Evolutionary conservation across 2,329 filamentous ascomycete genomes (phyloP), one percentile per base, ranked within the genome.

Genomic region (Tricladium varicosporioides): DNA sequence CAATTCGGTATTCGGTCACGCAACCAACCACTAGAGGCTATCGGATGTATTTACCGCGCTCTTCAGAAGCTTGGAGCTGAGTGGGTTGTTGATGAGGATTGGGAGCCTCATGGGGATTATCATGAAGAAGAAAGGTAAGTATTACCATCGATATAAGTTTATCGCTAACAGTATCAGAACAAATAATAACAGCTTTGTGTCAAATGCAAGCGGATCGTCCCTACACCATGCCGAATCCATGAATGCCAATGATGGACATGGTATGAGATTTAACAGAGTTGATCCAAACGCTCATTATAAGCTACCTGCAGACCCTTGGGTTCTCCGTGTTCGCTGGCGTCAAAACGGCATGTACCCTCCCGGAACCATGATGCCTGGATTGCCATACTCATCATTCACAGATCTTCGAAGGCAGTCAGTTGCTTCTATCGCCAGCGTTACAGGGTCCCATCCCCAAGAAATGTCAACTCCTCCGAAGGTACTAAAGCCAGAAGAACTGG

Each of bases 1-100:
- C 94, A 99, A 71, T 99, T 99, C 70, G 94, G 94, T 56, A 99
- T 99, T 60, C 85, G 94, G 40, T 96, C 91, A 47, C 86, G 94
- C 49, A 99, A 97, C 69, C 89, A 91, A 55, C 94, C 94, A 0
- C 91, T 92, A 67, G 94, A 99, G 72, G 94, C 94, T 0, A 88
- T 99, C 73, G 78, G 96, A 22, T 97, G 93, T 68, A 94, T 99
- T 55, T 97, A 97, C 78, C 92, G 93, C 71, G 92, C 94, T 0
- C 78, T 99, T 45, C 80, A 86, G 59, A 92, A 92, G 64, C 86
- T 97, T 68, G 92, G 91, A 32, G 94, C 92, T 11, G 86, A 92
- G 50, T 97, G 95, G 88, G 85, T 96, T 2, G 77, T 81, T 0
- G 84, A 87, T 48, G 83, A 87, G 60, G 80, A 84, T 82, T 66